These are phyloP conservation scores for Chimonanthus salicifolius DNA, from an alignment of 164 flowering plant genomes.

Conservation along the genomic window DNA sequence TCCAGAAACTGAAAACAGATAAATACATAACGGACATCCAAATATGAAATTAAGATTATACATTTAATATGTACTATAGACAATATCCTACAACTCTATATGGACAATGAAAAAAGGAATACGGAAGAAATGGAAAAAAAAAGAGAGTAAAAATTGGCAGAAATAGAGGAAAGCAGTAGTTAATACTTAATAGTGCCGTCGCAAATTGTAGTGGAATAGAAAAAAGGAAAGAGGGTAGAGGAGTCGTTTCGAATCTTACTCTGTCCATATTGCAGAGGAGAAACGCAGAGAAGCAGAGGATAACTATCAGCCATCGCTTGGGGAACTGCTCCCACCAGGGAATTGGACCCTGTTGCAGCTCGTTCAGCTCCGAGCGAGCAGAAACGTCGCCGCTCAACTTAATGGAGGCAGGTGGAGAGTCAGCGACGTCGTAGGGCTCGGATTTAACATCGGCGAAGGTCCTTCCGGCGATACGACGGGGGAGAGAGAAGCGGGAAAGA, in stretches of 20 bases:
- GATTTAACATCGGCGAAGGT: constrained; percentile 57
- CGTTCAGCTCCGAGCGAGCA: constrained; percentile 22
- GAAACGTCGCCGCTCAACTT: constrained; percentile 31
- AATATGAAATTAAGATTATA: too few relatives aligned
- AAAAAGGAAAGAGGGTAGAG: too few relatives aligned
- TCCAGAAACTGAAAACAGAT: too few relatives aligned
- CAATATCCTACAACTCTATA: too few relatives aligned
- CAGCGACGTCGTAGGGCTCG: constrained; percentile 35
- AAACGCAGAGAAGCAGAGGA: constrained; percentile 85
- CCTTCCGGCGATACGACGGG: constrained; percentile 9
- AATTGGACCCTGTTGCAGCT: neutral
- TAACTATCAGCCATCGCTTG: constrained; percentile 86
- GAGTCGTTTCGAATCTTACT: constrained; percentile 31
- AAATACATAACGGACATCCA: too few relatives aligned
- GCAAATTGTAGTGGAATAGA: too few relatives aligned
- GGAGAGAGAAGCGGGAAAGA: neutral
- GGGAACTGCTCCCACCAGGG: constrained; percentile 86
- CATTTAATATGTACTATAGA: too few relatives aligned
- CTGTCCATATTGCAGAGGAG: constrained; percentile 97
- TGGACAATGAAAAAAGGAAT: too few relatives aligned
- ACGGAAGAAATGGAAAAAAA: too few relatives aligned
- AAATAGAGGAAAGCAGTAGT: too few relatives aligned
- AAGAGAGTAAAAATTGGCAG: too few relatives aligned
- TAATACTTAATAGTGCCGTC: too few relatives aligned
- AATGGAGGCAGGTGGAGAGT: constrained; percentile 27